phyloP scores from a whole-genome alignment of 2,329 filamentous ascomycete species.

The Colletotrichum sp. region DNA sequence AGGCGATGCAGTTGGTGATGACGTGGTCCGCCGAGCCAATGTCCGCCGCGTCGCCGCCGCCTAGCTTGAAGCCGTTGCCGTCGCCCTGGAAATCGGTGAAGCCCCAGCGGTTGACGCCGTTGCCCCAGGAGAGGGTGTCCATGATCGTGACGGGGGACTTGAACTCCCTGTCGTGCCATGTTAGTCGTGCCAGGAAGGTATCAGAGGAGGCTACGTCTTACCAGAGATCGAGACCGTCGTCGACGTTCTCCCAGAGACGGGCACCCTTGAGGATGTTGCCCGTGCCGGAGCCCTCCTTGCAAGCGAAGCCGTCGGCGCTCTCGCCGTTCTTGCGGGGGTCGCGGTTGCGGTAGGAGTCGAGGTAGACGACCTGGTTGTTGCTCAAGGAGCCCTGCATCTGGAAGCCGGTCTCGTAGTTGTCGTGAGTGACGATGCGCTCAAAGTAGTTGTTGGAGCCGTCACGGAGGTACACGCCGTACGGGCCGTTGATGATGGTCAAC shows the following conservation, averaged over 20 bases:
- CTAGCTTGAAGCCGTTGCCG: conserved; percentile 54
- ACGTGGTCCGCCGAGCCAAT: conserved; percentile 45
- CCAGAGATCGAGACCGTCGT: conserved; percentile 43
- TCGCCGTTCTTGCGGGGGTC: conserved; percentile 57
- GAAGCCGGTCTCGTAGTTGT: conserved; percentile 44
- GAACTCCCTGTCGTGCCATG: conserved; percentile 30
- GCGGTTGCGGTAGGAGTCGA: conserved; percentile 49
- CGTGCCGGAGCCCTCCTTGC: conserved; percentile 49
- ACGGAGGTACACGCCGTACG: conserved; percentile 40
- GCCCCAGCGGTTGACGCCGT: conserved; percentile 49
- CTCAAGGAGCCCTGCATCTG: conserved; percentile 35
- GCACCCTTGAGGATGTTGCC: conserved; percentile 51
- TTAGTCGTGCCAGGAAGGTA: not conserved
- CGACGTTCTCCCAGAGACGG: conserved; percentile 55
- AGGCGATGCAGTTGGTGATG: conserved; percentile 49
- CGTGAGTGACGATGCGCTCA: conserved; percentile 38
- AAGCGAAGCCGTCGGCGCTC: conserved; percentile 53
- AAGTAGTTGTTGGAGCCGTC: conserved; percentile 42
- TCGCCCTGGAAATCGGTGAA: conserved; percentile 48
- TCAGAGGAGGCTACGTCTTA: not conserved
- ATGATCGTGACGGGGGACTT: conserved; percentile 46
- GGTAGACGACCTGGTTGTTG: conserved; percentile 45
- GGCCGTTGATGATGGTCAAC: conserved; percentile 41
- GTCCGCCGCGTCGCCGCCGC: conserved; percentile 38
- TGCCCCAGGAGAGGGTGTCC: conserved; percentile 50